Base-by-base conservation (phyloP, 805 yeast genomes). In the Kluyveromyces wickerhamii region DNA sequence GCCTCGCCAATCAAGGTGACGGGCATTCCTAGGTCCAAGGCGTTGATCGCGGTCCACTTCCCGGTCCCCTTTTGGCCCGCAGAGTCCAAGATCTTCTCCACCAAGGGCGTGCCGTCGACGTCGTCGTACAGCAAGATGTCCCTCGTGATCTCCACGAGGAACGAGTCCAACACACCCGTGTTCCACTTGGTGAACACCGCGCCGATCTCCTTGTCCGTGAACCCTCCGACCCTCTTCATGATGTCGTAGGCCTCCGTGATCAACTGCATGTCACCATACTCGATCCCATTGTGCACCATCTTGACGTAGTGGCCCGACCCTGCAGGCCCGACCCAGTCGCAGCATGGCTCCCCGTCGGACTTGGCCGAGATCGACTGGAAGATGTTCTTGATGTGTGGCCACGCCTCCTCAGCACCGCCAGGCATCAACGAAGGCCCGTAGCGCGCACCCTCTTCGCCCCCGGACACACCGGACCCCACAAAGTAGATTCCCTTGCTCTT, bases 51-150 rank as follows among this genome's bases (percentile, higher is more conserved):
- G 51, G 97, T 92, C 98, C 98, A 89, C 73, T 89, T 89, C 72
- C 98, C 98, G 50, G 98, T 89, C 77, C 98, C 98, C 77, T 89
- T 89, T 74, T 89, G 97, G 55, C 97, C 97, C 51, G 98, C 98
- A 57, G 84, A 65, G 69, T 89, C 98, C 65, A 87, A 70, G 60
- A 89, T 88, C 77, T 89, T 92, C 73, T 92, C 97, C 41, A 89
- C 94, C 48, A 92, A 68, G 55, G 97, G 95, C 48, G 77, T 76
- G 51, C 95, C 94, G 57, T 88, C 95, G 42, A 72, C 74, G 62
- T 89, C 96, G 62, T 86, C 74, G 74, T 65, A 86, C 63, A 81
- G 79, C 63, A 92, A 72, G 55, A 89, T 87, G 63, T 89, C 96
- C 66, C 94, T 84, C 48, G 97, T 89, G 64, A 89, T 89, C 71